Percentiles rank a stretch among this genome's conserved stretches.
Conservation (phyloP, 2,329 filamentous ascomycete species). For the Magnaporthiopsis rhizophila region DNA sequence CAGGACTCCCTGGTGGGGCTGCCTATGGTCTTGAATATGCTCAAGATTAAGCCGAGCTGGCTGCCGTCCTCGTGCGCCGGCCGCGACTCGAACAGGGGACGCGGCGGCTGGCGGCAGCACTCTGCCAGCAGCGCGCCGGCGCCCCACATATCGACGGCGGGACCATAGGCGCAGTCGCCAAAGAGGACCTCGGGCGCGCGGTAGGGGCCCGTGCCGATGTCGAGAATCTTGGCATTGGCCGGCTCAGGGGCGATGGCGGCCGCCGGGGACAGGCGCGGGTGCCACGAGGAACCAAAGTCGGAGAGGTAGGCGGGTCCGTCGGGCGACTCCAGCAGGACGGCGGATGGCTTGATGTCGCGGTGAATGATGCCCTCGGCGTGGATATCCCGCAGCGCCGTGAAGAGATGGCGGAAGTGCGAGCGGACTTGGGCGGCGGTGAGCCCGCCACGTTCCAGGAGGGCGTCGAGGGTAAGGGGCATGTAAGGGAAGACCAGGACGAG, state of each 20-base stretch:
- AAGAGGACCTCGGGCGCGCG: slow-evolving; percentile 85
- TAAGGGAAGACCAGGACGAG: slow-evolving; percentile 83
- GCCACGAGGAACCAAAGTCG: slow-evolving; percentile 92
- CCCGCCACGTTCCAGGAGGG: slow-evolving; percentile 47
- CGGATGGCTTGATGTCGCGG: slow-evolving; percentile 88
- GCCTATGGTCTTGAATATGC: slow-evolving; percentile 85
- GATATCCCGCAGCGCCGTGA: slow-evolving; percentile 62
- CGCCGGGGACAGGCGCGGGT: slow-evolving; percentile 45
- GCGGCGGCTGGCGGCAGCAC: slow-evolving; percentile 43
- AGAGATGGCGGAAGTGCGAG: slow-evolving; percentile 55
- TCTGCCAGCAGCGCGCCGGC: slow-evolving; percentile 80
- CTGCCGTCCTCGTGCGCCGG: slow-evolving; percentile 69
- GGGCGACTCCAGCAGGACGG: slow-evolving; percentile 63
- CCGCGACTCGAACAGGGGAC: slow-evolving; percentile 75
- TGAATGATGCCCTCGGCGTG: slow-evolving; percentile 77
- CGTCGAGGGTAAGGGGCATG: slow-evolving; percentile 63
- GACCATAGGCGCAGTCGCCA: slow-evolving; percentile 64
- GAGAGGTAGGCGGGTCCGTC: slow-evolving; percentile 69
- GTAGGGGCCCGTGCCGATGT: slow-evolving; percentile 90
- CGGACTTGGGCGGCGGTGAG: slow-evolving; percentile 15
- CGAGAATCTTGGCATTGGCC: slow-evolving; percentile 65
- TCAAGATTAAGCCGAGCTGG: slow-evolving; percentile 82
- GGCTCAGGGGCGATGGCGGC: slow-evolving; percentile 47
- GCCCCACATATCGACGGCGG: slow-evolving; percentile 80
- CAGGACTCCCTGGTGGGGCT: slow-evolving; percentile 74